phyloP scores from a whole-genome alignment of 257 asterid genomes.

The Solanum virginianum region DNA sequence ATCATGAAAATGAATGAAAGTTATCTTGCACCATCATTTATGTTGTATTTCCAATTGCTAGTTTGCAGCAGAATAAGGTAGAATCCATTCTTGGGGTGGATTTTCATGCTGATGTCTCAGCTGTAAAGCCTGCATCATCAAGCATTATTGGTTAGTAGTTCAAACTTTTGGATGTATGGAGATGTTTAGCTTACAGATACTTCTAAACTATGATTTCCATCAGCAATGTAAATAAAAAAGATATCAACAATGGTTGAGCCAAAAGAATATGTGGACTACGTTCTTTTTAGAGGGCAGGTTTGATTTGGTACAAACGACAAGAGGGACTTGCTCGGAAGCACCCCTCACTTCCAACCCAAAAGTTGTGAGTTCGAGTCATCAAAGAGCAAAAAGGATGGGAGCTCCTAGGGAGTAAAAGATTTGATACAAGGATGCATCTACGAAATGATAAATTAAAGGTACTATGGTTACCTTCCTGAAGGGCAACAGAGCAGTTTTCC shows the following conservation, averaged over 20 bases:
- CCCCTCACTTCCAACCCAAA: no score
- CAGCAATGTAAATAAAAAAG: not conserved
- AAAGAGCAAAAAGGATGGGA: no score
- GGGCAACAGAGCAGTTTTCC: conserved; percentile 43
- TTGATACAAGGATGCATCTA: not conserved
- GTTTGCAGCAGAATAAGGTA: conserved; percentile 25
- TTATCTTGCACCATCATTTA: not conserved
- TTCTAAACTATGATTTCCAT: not conserved
- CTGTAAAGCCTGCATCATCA: conserved; percentile 35
- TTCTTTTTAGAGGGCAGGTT: not conserved
- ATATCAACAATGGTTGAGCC: not conserved
- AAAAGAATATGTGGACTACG: not conserved
- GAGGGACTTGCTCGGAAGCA: no score
- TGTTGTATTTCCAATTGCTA: not conserved
- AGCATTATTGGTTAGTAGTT: not conserved
- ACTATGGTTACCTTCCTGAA: conserved; percentile 30
- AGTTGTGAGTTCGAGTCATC: no score
- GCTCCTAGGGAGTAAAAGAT: no score
- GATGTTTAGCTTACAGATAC: not conserved
- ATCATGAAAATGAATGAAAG: not conserved
- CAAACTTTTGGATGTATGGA: not conserved
- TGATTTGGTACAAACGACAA: no score
- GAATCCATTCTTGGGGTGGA: conserved; percentile 15
- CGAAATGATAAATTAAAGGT: not conserved
- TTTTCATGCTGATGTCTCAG: conserved; percentile 18